Evolutionary conservation across 768 basidiomycete genomes (phyloP).

Genomic region (Phanerodontia chrysosporium): DNA sequence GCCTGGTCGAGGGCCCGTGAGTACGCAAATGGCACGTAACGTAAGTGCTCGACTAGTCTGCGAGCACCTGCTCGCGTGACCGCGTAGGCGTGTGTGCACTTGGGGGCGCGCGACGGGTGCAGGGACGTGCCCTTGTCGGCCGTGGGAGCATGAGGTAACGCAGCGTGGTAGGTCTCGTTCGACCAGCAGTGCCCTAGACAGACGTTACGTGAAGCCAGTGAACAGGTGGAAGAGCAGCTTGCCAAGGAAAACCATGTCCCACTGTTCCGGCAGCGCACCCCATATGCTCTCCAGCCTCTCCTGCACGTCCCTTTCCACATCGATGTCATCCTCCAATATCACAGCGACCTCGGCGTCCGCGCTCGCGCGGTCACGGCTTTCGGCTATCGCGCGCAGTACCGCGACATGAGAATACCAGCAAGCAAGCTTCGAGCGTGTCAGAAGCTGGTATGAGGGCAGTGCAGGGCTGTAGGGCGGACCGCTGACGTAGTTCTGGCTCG

Average conservation of each 20-base stretch:
- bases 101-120: constrained; percentile 56
- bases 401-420: constrained; percentile 70
- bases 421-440: constrained; percentile 58
- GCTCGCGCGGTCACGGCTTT: constrained; percentile 20
- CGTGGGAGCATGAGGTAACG: constrained; percentile 20
- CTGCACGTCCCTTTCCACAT: constrained; percentile 65
- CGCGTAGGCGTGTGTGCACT: constrained; percentile 73
- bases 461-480: constrained; percentile 27
- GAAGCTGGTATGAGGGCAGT: constrained; percentile 43
- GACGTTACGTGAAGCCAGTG: neutral
- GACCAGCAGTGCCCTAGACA: constrained; percentile 78
- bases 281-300: constrained; percentile 41
- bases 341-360: constrained; percentile 34
- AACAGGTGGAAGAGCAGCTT: constrained; percentile 13
- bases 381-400: constrained; percentile 42
- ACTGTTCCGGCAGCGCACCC: constrained; percentile 49
- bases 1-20: constrained; percentile 77
- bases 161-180: constrained; percentile 49
- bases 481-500: constrained; percentile 22
- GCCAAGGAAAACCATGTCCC: constrained; percentile 78
- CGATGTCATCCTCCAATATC: constrained; percentile 76
- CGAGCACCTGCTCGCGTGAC: constrained; percentile 57
- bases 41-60: constrained; percentile 54
- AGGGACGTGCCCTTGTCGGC: constrained; percentile 27
- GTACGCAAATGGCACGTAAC: constrained; percentile 65